Evolutionary conservation across 1,284 basidiomycete genomes (phyloP), one percentile per base, ranked within the genome.

Genomic region (Ustilago nuda): DNA sequence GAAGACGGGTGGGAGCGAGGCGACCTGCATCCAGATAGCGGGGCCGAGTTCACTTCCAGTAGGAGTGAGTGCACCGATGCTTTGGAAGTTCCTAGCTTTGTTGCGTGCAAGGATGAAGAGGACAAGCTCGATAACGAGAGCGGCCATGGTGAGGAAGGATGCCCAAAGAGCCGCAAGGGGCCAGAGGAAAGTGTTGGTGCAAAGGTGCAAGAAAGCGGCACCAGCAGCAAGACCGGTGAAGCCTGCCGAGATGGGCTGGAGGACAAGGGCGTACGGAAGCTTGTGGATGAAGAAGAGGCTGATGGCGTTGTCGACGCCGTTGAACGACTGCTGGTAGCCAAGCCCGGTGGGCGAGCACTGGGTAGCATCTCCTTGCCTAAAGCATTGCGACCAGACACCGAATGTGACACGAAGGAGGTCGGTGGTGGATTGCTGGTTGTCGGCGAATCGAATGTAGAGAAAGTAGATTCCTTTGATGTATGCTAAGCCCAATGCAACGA

Each of bases 401-500:
- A 78, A 76, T 19, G 72, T 66, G 36, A 67, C 51, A 19, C 50
- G 59, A 4, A 66, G 66, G 12, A 51, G 36, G 15, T 46, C 30
- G 15, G 56, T 45, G 11, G 57, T 41, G 13, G 36, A 37, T 8
- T 39, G n/a, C 27, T 64, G 35, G 39, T 50, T 39, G 56, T 66
- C 66, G 35, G 55, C 59, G 33, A 76, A 69, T 23, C 64, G 58
- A 50, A 76, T 64, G 54, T 72, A 67, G 57, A 81, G 59, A 61
- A 82, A 82, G 65, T 79, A 78, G 61, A 82, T 76, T 19, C 76
- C 72, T 23, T 76, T 66, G 66, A 82, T 82, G 71, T 78, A 79
- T 9, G 80, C 76, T 56, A 82, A 48, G 13, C 72, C 69, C 19
- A 82, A 54, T n/a, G 79, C 56, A 13, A 80, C 78, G 27, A 82